Evolutionary conservation across 768 basidiomycete genomes (phyloP), one percentile per base, ranked within the genome.

Genomic region (Austroboletus eburneus): DNA sequence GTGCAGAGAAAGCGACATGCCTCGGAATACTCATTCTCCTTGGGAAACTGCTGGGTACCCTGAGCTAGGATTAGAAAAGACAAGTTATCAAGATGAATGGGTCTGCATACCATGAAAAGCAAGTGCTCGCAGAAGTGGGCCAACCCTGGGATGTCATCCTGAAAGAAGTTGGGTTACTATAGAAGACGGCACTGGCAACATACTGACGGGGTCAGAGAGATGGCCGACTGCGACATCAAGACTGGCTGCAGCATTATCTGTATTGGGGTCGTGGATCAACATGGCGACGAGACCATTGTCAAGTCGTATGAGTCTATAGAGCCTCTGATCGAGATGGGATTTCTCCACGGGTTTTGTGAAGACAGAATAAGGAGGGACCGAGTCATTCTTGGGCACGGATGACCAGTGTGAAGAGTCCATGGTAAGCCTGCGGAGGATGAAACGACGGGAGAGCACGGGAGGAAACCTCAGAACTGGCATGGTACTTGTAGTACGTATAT

Each of bases 121-220:
- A 99, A 63, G 66, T 99, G 95, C 64, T 99, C 95, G 69, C 93
- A 94, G 62, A 94, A 94, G 66, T 95, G 91, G 39, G 92, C 92
- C 36, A 94, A 75, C 10, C 92, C 92, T 9, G 89, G 92, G 78
- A 93, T 87, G 61, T 95, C 91, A 62, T 78, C 82, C 82, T 89
- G 39, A 37, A 49, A 6, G 36, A 23, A 37, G 30, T 14, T 9
- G 24, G 20, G 24, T 10, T 12, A n/a, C 51, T n/a, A n/a, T n/a
- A n/a, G 8, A 60, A 43, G 0, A 39, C 9, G n/a, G 7, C 3
- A n/a, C 17, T 10, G 34, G 39, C n/a, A 27, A 42, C 17, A 12
- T 12, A 72, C 85, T 66, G 61, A 91, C 91, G 14, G 96, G 96
- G 67, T 99, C 96, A 36, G 78, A 81, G 43, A 99, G 67, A 67